Base-by-base conservation (phyloP, 768 basidiomycete species). In the Crucibulum laeve region DNA sequence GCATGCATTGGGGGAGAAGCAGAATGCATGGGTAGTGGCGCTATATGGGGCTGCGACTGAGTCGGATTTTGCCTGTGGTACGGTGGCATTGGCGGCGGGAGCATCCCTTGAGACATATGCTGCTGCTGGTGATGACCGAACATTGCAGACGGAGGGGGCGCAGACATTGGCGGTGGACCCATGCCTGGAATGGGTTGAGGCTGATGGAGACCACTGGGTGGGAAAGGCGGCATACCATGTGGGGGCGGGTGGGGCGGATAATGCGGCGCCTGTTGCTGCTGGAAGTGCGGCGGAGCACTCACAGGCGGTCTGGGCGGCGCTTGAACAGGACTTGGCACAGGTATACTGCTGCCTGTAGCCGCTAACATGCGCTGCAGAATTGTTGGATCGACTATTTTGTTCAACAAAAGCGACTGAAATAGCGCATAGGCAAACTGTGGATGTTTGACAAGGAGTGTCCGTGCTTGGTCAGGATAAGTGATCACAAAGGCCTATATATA, bases 371-470 rank as follows among this genome's bases (percentile, higher is more conserved):
- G 84, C 56, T 89, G 80, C 2, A 99, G 71, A 38, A 96, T 81
- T 4, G 80, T 77, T 2, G 88, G 78, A 51, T 97, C 93, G 30
- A 98, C 89, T 14, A 98, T 90, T 55, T 93, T 90, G 75, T 94
- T 91, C 38, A 97, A 67, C 6, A 98, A 69, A 50, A 99, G 77
- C 0, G 91, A 87, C 65, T 97, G 94, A 72, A 98, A 96, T 11
- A 98, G 74, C 3, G 96, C 96, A 61, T 97, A 98, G 1, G 92
- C 87, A 4, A 96, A 76, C 65, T 98, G 95, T 14, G 96, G 96
- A 54, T 97, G 86, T 14, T 82, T 73, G 19, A 80, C 69, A 34
- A 99, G 76, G 28, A 98, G 69, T 1, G 75, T 69, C 42, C 84
- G 76, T 25, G 95, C 94, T 65, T 93, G 87, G 40, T 95, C 92